Conservation (phyloP, 768 basidiomycete species). For the Mycena vulgaris region DNA sequence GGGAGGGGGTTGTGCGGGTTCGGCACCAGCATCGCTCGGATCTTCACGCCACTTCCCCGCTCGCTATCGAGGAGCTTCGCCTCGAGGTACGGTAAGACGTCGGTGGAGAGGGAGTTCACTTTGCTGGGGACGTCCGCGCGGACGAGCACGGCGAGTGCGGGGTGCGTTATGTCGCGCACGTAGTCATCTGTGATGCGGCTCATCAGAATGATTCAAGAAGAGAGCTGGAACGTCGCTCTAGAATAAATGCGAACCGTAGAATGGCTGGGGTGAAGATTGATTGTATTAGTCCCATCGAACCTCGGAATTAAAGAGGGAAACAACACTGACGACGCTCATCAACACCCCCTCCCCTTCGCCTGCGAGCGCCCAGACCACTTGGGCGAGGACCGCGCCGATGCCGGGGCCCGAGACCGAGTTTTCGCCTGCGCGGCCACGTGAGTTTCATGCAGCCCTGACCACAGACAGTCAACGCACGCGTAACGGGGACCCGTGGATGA, state of each 20-base stretch:
- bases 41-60: slow-evolving; percentile 33
- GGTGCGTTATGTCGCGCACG: slow-evolving; percentile 34
- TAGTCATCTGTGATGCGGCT: slow-evolving; percentile 32
- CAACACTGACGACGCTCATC: slow-evolving; percentile 32
- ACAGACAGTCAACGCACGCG: slow-evolving; percentile 12
- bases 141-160: slow-evolving; percentile 18
- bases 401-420: slow-evolving; percentile 37
- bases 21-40: slow-evolving; percentile 45
- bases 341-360: slow-evolving; percentile 35
- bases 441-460: background rate
- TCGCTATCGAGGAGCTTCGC: slow-evolving; percentile 35
- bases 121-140: slow-evolving; percentile 18
- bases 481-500: slow-evolving; percentile 27
- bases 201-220: background rate
- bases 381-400: slow-evolving; percentile 33
- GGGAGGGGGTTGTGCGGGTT: slow-evolving; percentile 52
- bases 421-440: slow-evolving; percentile 20
- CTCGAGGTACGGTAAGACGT: slow-evolving; percentile 42
- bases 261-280: slow-evolving; percentile 9
- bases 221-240: too few relatives aligned
- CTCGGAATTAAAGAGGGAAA: too few relatives aligned
- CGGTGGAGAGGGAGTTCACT: slow-evolving; percentile 27
- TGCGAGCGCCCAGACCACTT: slow-evolving; percentile 34
- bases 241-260: slow-evolving; percentile 27
- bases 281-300: background rate